These are phyloP conservation scores for Epicoccum nigrum DNA, from an alignment of 2,329 filamentous ascomycete genomes.

Conservation along the genomic window DNA sequence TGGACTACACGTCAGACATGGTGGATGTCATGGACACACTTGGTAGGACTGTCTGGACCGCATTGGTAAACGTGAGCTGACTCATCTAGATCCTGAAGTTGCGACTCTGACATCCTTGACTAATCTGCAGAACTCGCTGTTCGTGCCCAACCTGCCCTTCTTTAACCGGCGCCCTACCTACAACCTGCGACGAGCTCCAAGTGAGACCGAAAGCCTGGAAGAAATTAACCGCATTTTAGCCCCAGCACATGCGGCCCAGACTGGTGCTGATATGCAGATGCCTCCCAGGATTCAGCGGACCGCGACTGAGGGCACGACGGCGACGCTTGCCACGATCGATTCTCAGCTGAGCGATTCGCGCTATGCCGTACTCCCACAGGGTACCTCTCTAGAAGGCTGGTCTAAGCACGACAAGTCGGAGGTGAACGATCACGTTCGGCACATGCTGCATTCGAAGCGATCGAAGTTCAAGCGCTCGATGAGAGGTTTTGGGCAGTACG, in stretches of 20 bases:
- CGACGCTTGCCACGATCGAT: slow-evolving; percentile 64
- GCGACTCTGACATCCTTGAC: slow-evolving; percentile 82
- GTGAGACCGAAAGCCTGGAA: slow-evolving; percentile 41
- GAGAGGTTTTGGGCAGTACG: slow-evolving; percentile 82
- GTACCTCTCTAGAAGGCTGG: slow-evolving; percentile 75
- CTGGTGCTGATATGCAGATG: slow-evolving; percentile 20
- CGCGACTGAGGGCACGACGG: slow-evolving; percentile 33
- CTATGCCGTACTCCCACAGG: slow-evolving; percentile 81
- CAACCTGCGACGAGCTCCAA: slow-evolving; percentile 63
- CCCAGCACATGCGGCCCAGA: slow-evolving; percentile 27
- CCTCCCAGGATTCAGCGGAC: slow-evolving; percentile 32
- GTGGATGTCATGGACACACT: slow-evolving; percentile 73
- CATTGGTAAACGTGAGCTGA: slow-evolving; percentile 4
- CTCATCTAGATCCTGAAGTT: slow-evolving; percentile 74
- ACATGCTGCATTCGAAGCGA: slow-evolving; percentile 83
- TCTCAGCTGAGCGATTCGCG: slow-evolving; percentile 72
- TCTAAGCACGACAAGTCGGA: slow-evolving; percentile 73
- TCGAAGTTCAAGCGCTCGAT: slow-evolving; percentile 79
- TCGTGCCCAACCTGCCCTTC: slow-evolving; percentile 80
- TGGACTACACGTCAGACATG: slow-evolving; percentile 65
- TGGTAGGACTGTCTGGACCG: slow-evolving; percentile 54
- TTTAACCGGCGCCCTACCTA: slow-evolving; percentile 82
- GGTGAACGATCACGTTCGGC: slow-evolving; percentile 83
- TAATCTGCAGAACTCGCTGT: slow-evolving; percentile 89
- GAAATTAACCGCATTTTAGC: slow-evolving; percentile 37